A percentile compares a stretch with the other conserved stretches of the same genome.
These are phyloP conservation scores for Castanea mollissima DNA, from an alignment of 306 rosid genomes.

Conservation along the genomic window DNA sequence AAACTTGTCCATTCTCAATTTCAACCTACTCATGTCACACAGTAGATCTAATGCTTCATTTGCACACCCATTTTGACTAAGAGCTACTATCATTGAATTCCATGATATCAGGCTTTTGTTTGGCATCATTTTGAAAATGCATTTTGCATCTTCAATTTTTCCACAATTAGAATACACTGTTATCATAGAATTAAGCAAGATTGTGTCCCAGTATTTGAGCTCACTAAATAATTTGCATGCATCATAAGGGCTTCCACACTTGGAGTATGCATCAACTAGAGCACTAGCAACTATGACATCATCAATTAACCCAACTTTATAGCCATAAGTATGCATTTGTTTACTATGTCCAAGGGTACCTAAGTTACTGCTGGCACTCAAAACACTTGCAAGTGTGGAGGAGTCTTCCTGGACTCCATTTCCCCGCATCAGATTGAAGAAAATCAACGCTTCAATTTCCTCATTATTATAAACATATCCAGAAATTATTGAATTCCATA, in stretches of 20 bases:
- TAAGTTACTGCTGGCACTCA: slow-evolving; percentile 52
- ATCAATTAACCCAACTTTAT: slow-evolving; percentile 48
- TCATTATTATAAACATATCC: slow-evolving; percentile 60
- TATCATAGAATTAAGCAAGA: slow-evolving; percentile 75
- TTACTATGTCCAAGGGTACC: slow-evolving; percentile 37
- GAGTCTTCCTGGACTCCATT: slow-evolving; percentile 50
- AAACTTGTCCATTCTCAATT: slow-evolving; percentile 61
- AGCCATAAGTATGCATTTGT: slow-evolving; percentile 58
- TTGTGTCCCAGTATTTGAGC: slow-evolving; percentile 56
- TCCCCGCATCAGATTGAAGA: slow-evolving; percentile 57
- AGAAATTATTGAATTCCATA: slow-evolving; percentile 76
- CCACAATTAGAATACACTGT: slow-evolving; percentile 64
- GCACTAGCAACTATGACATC: slow-evolving; percentile 62
- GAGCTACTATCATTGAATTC: slow-evolving; percentile 75
- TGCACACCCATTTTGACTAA: slow-evolving; percentile 61
- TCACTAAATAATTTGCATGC: slow-evolving; percentile 73
- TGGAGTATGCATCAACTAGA: slow-evolving; percentile 72
- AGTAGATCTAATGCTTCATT: slow-evolving; percentile 60
- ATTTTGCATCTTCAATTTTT: slow-evolving; percentile 68
- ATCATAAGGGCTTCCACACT: slow-evolving; percentile 52
- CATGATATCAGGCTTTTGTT: slow-evolving; percentile 68
- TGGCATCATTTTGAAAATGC: slow-evolving; percentile 51
- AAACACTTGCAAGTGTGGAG: slow-evolving; percentile 50
- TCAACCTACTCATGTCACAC: slow-evolving; percentile 50
- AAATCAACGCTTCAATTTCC: slow-evolving; percentile 48